Conservation (phyloP, 139 green algal species). For the Pseudopediastrum boryanum region DNA sequence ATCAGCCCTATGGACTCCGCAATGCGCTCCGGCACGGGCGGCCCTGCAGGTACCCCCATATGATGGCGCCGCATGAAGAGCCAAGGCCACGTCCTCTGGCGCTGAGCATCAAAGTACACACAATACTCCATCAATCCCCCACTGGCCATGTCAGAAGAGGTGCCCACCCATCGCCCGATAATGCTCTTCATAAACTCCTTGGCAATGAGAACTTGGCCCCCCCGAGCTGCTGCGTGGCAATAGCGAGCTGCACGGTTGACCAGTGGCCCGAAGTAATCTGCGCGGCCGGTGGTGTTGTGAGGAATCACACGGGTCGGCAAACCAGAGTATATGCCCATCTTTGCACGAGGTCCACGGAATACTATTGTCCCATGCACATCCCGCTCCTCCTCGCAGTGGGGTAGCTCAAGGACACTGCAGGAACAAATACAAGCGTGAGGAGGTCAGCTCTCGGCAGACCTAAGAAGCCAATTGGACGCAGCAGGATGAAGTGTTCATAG, state of each 20-base stretch:
- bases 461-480: no score
- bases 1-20: no score
- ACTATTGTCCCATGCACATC: constrained; percentile 41
- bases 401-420: constrained; percentile 32
- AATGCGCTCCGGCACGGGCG: no score
- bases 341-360: constrained; percentile 59
- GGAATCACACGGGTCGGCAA: constrained; percentile 52
- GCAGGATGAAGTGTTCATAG: no score
- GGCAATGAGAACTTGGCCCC: constrained; percentile 41
- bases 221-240: constrained; percentile 56
- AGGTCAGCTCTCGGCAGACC: no score
- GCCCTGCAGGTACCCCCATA: not conserved
- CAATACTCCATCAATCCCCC: constrained; percentile 7
- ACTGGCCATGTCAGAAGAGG: not conserved
- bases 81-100: constrained; percentile 7
- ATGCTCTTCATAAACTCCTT: constrained; percentile 26
- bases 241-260: constrained; percentile 63
- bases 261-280: constrained; percentile 59
- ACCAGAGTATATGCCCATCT: constrained; percentile 70
- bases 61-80: constrained; percentile 11
- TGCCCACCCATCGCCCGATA: constrained; percentile 23
- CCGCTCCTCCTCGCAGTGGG: constrained; percentile 26
- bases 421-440: not conserved
- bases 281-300: constrained; percentile 63
- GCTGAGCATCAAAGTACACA: constrained; percentile 10